Evolutionary conservation across 202 grass and related monocot genomes (phyloP).

Genomic region (Hordeum pubiflorum): DNA sequence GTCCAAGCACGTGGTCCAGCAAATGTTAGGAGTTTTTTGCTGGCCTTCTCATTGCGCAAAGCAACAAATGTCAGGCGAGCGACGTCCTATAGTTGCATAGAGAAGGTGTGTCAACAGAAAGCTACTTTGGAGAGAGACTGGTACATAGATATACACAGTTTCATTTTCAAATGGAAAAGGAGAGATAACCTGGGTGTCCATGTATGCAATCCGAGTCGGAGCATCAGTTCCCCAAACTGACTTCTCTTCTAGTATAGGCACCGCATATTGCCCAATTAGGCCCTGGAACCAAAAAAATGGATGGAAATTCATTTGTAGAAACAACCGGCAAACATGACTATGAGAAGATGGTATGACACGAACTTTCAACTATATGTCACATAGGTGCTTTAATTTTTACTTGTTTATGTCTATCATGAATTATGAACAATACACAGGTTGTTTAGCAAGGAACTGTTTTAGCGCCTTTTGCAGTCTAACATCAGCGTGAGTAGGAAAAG

Average conservation of each 20-base stretch:
- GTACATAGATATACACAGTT: not conserved
- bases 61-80: slow-evolving; percentile 91
- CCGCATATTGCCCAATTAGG: slow-evolving; percentile 96
- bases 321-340: not conserved
- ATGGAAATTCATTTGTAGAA: slow-evolving; percentile 20
- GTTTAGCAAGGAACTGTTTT: not conserved
- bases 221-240: slow-evolving; percentile 99
- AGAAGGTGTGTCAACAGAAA: slow-evolving; percentile 18
- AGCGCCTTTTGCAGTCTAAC: not conserved
- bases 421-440: not conserved
- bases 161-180: slow-evolving; percentile 10
- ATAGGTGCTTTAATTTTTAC: not conserved
- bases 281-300: slow-evolving; percentile 41
- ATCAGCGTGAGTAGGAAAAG: slow-evolving; percentile 11
- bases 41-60: slow-evolving; percentile 70
- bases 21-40: slow-evolving; percentile 74
- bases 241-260: slow-evolving; percentile 86
- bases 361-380: not conserved
- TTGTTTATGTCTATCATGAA: not conserved
- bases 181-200: slow-evolving; percentile 81
- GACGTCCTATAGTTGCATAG: slow-evolving; percentile 59
- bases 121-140: slow-evolving; percentile 19
- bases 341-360: not conserved
- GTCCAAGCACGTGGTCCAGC: slow-evolving; percentile 62
- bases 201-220: slow-evolving; percentile 92